phyloP scores from a whole-genome alignment of 177 flowering plant species.

The Telopea speciosissima region DNA sequence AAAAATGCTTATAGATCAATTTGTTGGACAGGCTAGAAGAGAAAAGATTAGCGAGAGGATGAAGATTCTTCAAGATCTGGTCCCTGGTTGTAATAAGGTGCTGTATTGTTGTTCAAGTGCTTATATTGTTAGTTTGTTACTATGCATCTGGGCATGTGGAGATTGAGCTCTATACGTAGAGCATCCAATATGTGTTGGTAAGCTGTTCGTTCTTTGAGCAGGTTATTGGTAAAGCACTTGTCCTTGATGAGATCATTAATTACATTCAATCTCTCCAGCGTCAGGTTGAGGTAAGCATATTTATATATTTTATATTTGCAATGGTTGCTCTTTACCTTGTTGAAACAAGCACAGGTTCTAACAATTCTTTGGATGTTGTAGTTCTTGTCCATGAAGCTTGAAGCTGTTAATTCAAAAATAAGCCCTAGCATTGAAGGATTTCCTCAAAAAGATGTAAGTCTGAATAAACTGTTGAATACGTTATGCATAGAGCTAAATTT shows the following conservation, averaged over 20 bases:
- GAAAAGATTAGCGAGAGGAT: slow-evolving; percentile 88
- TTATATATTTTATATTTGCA: neutral
- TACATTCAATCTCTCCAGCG: slow-evolving; percentile 93
- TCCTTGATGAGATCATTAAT: slow-evolving; percentile 96
- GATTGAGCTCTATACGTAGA: neutral
- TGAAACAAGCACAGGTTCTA: slow-evolving; percentile 1
- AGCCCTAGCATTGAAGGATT: slow-evolving; percentile 51
- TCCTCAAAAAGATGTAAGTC: slow-evolving; percentile 75
- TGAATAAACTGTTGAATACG: neutral
- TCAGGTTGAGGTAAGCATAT: slow-evolving; percentile 80
- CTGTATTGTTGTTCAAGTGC: neutral
- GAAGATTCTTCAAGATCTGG: slow-evolving; percentile 77
- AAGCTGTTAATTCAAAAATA: slow-evolving; percentile 75
- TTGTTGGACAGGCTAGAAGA: slow-evolving; percentile 67
- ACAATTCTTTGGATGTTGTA: slow-evolving; percentile 28
- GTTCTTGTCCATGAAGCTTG: slow-evolving; percentile 97
- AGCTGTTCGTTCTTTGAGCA: neutral
- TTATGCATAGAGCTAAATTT: neutral
- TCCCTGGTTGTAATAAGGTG: slow-evolving; percentile 88
- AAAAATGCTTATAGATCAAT: slow-evolving; percentile 8
- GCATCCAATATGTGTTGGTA: neutral
- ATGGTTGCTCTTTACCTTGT: neutral
- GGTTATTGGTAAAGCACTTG: slow-evolving; percentile 82
- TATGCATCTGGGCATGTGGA: too few relatives aligned
- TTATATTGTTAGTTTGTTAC: slow-evolving; percentile 1